Base-by-base conservation (phyloP, 305 asterid genomes). In the Stenogyne calaminthoides region DNA sequence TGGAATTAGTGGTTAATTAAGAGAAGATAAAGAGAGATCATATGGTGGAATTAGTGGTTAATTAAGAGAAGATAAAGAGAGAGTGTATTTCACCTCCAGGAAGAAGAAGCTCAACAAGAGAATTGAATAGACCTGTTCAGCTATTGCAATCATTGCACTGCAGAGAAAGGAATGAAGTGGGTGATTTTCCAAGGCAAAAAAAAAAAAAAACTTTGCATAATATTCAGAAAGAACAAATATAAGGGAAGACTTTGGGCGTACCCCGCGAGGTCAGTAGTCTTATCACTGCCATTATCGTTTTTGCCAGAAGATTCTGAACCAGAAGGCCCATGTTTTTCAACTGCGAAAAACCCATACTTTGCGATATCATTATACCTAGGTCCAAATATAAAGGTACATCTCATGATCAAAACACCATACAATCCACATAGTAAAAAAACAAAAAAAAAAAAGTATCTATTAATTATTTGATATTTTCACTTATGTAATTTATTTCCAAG, bases 281-380 rank as follows among this genome's bases (percentile, higher is more conserved):
- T 84, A 74, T 81, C 93, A 72, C 80, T 74, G 54, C 77, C 64
- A 74, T 75, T 78, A 68, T 83, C 85, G 75, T 77, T 82, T 80
- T 78, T 68, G 75, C 29, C 81, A 64, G 89, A 71, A 61, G 82
- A 60, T 67, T 85, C 81, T 52, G 82, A 72, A 51, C 79, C 85
- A 46, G 79, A 63, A 67, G 80, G 58, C 46, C 69, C 86, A 64
- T 81, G 58, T 65, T 80, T 84, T 77, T 76, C 92, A 42, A 84
- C 76, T 60, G 97, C 88, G 39, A 88, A 87, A 81, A 88, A 87
- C 0, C 99, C 99, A 70, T 82, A 71, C 76, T 88, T 94, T 0
- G 97, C 99, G 36, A 94, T 91, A 80, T 94, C 99, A 72, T 78
- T 85, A 73, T 94, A 94, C 97, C 98, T 91, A 84, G 68, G 70